Base-by-base conservation (phyloP, 345 rosid species). In the Leavenworthia alabamica region DNA sequence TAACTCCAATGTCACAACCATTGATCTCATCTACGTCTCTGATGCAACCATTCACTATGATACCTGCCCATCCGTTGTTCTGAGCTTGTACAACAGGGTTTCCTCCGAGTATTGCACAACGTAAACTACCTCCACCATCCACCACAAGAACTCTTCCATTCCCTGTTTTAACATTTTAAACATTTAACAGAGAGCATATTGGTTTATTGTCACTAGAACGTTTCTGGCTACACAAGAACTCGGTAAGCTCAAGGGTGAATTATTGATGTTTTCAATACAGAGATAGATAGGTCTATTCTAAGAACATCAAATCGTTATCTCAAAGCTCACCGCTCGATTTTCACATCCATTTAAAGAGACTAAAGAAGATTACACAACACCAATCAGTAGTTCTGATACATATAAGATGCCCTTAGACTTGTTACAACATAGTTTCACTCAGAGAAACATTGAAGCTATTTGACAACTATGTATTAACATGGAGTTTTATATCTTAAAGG, bases 11-110 rank as follows among this genome's bases (percentile, higher is more conserved):
- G 56, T 87, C 95, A 19, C 95, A 86, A 3, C 95, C 95, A 41
- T 86, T 86, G 57, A 86, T 86, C 82, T 86, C 95, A 41, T 87
- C 95, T 4, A 78, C 95, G 56, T 87, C 90, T 57, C 95, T 79
- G 15, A 87, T 70, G 61, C 95, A 87, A 17, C 95, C 88, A 39
- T 87, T 81, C 13, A 87, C 90, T 37, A 87, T 80, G 37, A 87
- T 84, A 31, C 90, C 90, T 0, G 95, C 83, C 95, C 90, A 84
- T 23, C 90, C 95, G 24, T 88, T 88, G 23, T 88, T 88, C 63
- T 88, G 96, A 4, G 96, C 96, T 57, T 85, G 92, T 16, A 88
- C 92, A 12, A 88, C 96, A 1, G 91, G 91, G 46, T 88, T 85
- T 27, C 95, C 95, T 32, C 95, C 95, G 3, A 87, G 77, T 52